Base-by-base conservation (phyloP, 1,284 basidiomycete species). In the Cutaneotrichosporon daszewskae region DNA sequence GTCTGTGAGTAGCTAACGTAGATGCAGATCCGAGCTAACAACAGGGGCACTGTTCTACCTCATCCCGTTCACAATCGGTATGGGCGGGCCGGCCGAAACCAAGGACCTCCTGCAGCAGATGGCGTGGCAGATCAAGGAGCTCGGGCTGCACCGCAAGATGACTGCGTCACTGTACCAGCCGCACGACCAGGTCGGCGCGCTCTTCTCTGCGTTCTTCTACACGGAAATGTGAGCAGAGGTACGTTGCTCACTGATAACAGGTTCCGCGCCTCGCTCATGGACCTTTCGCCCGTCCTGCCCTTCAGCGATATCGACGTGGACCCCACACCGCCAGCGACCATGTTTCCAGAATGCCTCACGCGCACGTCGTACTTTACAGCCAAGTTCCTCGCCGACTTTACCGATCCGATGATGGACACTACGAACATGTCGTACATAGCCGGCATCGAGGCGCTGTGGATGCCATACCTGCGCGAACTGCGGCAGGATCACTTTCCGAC, bases 111-210 rank as follows among this genome's bases (percentile, higher is more conserved):
- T 58, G 10, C 26, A 46, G 20, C 52, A 56, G 43, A 54, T 58
- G 52, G 58, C 58, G 4, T 54, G 54, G 56, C 53, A 60, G 29
- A 43, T 58, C 16, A 39, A 40, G 6, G 47, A 58, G 19, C 53
- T 60, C 4, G 58, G 58, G 0, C 31, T 60, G 19, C 50, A 58
- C 43, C 40, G 43, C 11, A 36, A 32, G 12, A 48, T 42, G 8
- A 56, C 53, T n/a, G 53, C 56, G 7, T 33, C 26, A 13, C 32
- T 58, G 11, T 60, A 60, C 41, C 36, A 36, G 17, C 43, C 54
- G 11, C 42, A 49, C 8, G 55, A 60, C 13, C 50, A 48, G 43
- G 54, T 47, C 17, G 40, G 44, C 22, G 34, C 40, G 17, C 33
- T 60, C n/a, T 53, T 60, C 35, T 40, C 51, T 6, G 50, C 48